Evolutionary conservation across 1,139 yeast genomes (phyloP), one percentile per base, ranked within the genome.

Genomic region (Kodamaea anthophila): DNA sequence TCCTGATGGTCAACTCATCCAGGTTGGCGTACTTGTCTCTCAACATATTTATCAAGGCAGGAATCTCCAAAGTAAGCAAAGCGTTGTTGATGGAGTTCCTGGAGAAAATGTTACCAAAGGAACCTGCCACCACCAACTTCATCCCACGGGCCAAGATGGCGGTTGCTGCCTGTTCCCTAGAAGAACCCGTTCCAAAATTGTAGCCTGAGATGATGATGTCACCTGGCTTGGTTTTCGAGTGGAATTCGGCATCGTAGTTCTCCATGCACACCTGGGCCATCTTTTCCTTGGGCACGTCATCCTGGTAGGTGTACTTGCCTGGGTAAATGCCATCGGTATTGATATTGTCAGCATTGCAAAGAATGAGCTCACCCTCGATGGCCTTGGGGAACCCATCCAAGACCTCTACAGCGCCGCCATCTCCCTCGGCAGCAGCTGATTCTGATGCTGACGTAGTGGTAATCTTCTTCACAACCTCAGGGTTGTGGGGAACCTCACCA

Each of bases 211-310:
- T 74, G 34, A 91, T 75, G 42, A 91, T 87, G 55, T 91, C 99
- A 33, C 94, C 86, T 5, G 94, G 73, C 41, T 77, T 68, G 23
- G 94, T 85, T 65, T 86, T 87, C 28, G 60, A 42, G 33, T 81
- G 77, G 57, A 91, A 91, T 43, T 88, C 94, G 12, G 84, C 56
- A 57, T 91, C 99, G 58, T 93, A 91, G 63, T 91, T 91, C 60
- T 91, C 98, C 99, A 91, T 93, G 65, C 98, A 93, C 29, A 91
- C 98, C 58, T 88, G 82, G 21, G 98, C 97, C 99, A 91, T 91
- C 56, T 82, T 84, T 45, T 85, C 94, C 47, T 82, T 73, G 26
- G 96, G 73, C 29, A 91, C 91, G 53, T 91, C 97, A 55, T 91
- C 99, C 63, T 91, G 97, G 58, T 91, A 91, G 9, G 99, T 91